These are phyloP conservation scores for Aureobasidium leucospermi DNA, from an alignment of 2,329 filamentous ascomycete species.

Conservation along the genomic window DNA sequence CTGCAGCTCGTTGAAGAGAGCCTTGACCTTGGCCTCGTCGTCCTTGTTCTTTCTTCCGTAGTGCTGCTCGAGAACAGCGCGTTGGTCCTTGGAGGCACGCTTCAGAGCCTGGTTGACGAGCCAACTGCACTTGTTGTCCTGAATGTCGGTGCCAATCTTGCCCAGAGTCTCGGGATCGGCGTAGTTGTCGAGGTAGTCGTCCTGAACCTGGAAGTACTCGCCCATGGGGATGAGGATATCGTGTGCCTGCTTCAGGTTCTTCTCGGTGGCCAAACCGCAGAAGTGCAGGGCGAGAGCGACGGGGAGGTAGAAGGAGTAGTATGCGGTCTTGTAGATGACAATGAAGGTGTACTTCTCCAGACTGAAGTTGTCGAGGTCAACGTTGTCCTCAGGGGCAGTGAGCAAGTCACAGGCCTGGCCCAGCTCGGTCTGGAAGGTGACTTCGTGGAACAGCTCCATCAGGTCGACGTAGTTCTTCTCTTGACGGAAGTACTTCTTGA, in stretches of 20 bases:
- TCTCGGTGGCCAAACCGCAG: slow-evolving; percentile 72
- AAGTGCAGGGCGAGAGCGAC: slow-evolving; percentile 85
- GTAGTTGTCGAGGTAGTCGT: slow-evolving; percentile 98
- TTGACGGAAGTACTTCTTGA: slow-evolving; percentile 87
- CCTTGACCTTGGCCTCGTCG: slow-evolving; percentile 80
- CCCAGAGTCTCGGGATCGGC: slow-evolving; percentile 87
- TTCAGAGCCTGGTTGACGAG: slow-evolving; percentile 88
- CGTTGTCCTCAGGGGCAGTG: slow-evolving; percentile 87
- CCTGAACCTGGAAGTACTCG: slow-evolving; percentile 98
- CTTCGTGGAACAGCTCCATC: slow-evolving; percentile 93
- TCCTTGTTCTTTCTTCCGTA: slow-evolving; percentile 86
- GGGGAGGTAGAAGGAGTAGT: slow-evolving; percentile 98
- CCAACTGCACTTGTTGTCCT: slow-evolving; percentile 99
- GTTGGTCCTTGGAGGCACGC: slow-evolving; percentile 74
- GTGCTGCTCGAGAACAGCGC: slow-evolving; percentile 79
- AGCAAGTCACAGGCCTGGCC: slow-evolving; percentile 92
- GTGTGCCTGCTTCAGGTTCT: slow-evolving; percentile 83
- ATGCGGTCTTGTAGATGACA: slow-evolving; percentile 98
- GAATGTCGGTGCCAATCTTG: slow-evolving; percentile 98
- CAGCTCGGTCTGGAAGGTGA: slow-evolving; percentile 87
- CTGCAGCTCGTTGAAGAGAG: slow-evolving; percentile 76
- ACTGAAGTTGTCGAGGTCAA: slow-evolving; percentile 92
- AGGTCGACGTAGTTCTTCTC: slow-evolving; percentile 87
- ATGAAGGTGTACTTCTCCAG: slow-evolving; percentile 96
- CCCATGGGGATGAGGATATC: slow-evolving; percentile 94